phyloP scores from a whole-genome alignment of 768 basidiomycete genomes.

The Mycena latifolia region DNA sequence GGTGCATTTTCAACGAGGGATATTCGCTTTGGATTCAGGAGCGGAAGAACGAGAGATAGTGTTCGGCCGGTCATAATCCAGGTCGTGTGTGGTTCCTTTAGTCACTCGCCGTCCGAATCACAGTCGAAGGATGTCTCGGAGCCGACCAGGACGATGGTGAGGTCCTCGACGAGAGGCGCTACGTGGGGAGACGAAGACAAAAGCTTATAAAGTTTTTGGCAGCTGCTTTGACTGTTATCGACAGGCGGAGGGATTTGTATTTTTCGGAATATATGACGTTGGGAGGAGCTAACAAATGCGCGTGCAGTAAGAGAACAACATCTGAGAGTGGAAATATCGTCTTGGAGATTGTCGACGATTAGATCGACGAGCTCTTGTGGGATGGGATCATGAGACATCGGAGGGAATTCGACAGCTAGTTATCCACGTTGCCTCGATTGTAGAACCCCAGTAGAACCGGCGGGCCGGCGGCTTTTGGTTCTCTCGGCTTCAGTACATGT shows the following conservation, averaged over 20 bases:
- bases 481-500: too few species aligned
- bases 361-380: conserved; percentile 25
- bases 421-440: too few species aligned
- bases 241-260: not conserved
- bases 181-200: conserved; percentile 4
- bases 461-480: too few species aligned
- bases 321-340: conserved; percentile 14
- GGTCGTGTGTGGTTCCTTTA: not conserved
- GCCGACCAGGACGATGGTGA: too few species aligned
- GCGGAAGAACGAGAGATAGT: too few species aligned
- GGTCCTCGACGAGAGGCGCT: not conserved
- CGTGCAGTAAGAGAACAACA: conserved; percentile 11
- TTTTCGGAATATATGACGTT: conserved; percentile 1
- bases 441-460: too few species aligned
- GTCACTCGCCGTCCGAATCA: too few species aligned
- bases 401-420: too few species aligned
- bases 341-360: conserved; percentile 16
- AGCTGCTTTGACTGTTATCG: not conserved
- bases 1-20: conserved; percentile 17
- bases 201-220: not conserved
- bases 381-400: too few species aligned
- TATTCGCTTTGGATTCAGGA: not conserved
- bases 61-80: not conserved
- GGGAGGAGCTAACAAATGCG: not conserved
- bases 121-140: too few species aligned